Base-by-base conservation (phyloP, 225 moss, liverwort and hornwort genomes). In the Polytrichum formosum region DNA sequence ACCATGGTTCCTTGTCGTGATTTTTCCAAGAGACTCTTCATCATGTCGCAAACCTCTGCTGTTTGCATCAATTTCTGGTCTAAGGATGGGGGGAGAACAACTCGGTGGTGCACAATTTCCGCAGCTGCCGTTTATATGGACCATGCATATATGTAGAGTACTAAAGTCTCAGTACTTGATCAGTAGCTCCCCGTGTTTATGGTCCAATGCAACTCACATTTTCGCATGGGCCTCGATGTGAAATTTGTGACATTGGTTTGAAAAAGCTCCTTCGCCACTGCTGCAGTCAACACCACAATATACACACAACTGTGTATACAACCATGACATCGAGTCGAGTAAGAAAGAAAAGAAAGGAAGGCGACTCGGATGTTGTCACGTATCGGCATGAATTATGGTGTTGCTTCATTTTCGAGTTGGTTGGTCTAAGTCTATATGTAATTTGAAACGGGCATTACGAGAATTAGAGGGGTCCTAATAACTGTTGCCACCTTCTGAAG, bases 251-350 rank as follows among this genome's bases (percentile, higher is more conserved):
- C 78, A 69, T 81, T 68, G 16, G 58, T n/a, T 26, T n/a, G 53
- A 62, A 73, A 81, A 6, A 84, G 6, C 28, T 77, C 75, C 69
- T 75, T 72, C 3, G 77, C 82, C 19, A 37, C 74, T 1, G 72
- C 70, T 5, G 78, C 68, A 10, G 84, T 77, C 9, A 75, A 81
- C 46, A 84, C 72, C 66, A 81, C 84, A 4, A 26, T 26, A 78
- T 18, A 62, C 82, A 79, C n/a, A n/a, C n/a, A n/a, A n/a, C n/a
- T n/a, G 28, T 28, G 5, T 5, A 5, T 28, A 28, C 28, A 28
- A 28, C 28, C 5, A 5, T 28, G 28, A 28, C 28, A 28, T 0
- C 28, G 28, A 28, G 28, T 5, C 28, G 5, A 28, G 28, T 28
- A 28, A 26, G 26, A 26, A 26, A 26, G 26, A 26, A 26, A 26